Conservation (phyloP, 805 yeast genomes). For the Ogataea pignaliae region DNA sequence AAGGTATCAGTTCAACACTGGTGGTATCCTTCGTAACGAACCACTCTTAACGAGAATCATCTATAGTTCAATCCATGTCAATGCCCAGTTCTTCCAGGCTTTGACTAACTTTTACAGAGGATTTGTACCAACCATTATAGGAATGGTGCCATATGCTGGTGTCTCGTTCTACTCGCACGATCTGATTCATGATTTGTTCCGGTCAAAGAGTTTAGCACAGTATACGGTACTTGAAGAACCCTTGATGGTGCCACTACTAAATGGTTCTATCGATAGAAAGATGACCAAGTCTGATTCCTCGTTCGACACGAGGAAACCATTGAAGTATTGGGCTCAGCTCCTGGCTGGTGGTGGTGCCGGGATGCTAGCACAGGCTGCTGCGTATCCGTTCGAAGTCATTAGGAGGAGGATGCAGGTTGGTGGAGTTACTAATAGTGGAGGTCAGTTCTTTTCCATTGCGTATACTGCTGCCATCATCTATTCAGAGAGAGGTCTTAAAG, state of each 20-base stretch:
- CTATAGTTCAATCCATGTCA: conserved; percentile 28
- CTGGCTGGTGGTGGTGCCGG: conserved; percentile 97
- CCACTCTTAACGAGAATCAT: conserved; percentile 25
- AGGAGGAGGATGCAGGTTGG: conserved; percentile 96
- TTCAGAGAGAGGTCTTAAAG: conserved; percentile 72
- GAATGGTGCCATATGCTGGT: conserved; percentile 98
- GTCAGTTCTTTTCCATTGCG: conserved; percentile 49
- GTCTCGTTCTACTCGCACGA: conserved; percentile 96
- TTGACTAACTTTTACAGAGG: conserved; percentile 85
- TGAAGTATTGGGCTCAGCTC: conserved; percentile 88
- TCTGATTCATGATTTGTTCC: conserved; percentile 76
- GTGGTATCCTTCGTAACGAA: conserved; percentile 27
- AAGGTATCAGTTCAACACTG: conserved; percentile 24
- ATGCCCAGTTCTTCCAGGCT: conserved; percentile 32
- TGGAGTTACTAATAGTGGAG: conserved; percentile 58
- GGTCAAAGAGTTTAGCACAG: conserved; percentile 51
- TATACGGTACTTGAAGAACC: conserved; percentile 41
- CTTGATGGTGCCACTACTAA: no score
- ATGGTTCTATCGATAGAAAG: not conserved
- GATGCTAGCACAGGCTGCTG: conserved; percentile 90
- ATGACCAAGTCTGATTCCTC: conserved; percentile 31
- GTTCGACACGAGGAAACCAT: conserved; percentile 53
- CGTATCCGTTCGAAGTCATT: conserved; percentile 90
- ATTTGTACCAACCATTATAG: conserved; percentile 86
- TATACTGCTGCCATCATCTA: conserved; percentile 57